Evolutionary conservation across 202 grass and related monocot species (phyloP), one percentile per base, ranked within the genome.

Genomic region (Cymbopogon flexuosus): DNA sequence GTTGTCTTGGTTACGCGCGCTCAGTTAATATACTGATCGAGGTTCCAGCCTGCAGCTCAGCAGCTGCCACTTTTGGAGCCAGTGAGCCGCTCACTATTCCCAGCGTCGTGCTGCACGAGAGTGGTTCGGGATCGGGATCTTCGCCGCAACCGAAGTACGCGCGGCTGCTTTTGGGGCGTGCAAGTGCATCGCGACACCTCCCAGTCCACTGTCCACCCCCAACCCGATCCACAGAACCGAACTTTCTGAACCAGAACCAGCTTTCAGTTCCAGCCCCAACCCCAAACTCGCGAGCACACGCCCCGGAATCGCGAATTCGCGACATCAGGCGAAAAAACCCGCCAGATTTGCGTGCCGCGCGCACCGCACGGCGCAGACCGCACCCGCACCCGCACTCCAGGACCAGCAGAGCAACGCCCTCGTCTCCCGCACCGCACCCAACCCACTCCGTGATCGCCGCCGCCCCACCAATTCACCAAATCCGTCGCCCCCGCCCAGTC

Each of bases 91-190:
- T n/a, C n/a, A n/a, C n/a, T n/a, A n/a, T n/a, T 3, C 36, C 51
- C 10, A 0, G 72, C 11, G 63, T 27, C 10, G 73, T 59, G 64
- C 36, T 5, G 35, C 5, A 36, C 35, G 35, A 36, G 82, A 63
- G 73, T 74, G 62, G 77, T 75, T n/a, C n/a, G n/a, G n/a, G n/a
- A n/a, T 81, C 37, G 62, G 71, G 70, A 75, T 79, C 62, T 30
- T 59, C 57, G 37, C 79, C 29, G 0, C 41, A 30, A 40, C 40
- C 56, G 9, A 7, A 41, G 46, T 54, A 39, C 19, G 12, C 18
- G 77, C 12, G 41, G 31, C 27, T 1, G 35, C 73, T 54, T 54
- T 64, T 37, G 12, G 65, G 8, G 56, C 60, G 73, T 72, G 61
- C 36, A 13, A 22, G 72, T 77, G 59, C 35, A 14, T 18, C n/a